Evolutionary conservation across 2,329 filamentous ascomycete species (phyloP).

Genomic region (Amphichorda felina): DNA sequence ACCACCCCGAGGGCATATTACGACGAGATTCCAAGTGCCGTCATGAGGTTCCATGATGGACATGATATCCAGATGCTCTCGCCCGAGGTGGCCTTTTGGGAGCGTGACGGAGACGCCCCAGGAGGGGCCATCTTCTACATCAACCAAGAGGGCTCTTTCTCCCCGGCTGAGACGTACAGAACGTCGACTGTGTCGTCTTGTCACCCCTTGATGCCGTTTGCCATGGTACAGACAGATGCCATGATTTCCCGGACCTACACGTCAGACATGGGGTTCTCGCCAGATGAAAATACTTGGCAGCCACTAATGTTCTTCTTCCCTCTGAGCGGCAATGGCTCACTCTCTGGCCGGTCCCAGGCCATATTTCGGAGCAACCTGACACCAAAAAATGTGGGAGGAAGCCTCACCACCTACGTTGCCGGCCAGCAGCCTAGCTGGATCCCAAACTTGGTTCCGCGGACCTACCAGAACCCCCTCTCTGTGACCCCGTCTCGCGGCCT

Average conservation of each 20-base stretch:
- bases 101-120: neutral
- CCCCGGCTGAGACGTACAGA: neutral
- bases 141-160: neutral
- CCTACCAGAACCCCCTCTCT: conserved; percentile 11
- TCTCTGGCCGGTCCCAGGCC: conserved; percentile 15
- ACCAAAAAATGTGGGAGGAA: too few species aligned
- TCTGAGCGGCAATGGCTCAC: neutral
- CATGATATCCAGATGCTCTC: conserved; percentile 7
- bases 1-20: conserved; percentile 9
- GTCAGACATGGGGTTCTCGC: neutral
- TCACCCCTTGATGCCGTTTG: conserved; percentile 3
- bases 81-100: neutral
- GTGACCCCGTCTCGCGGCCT: conserved; percentile 16
- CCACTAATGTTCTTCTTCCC: conserved; percentile 16
- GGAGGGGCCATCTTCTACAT: conserved; percentile 1
- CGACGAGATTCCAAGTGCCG: conserved; percentile 14
- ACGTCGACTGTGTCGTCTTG: conserved; percentile 2
- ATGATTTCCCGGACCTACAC: neutral
- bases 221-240: conserved; percentile 3
- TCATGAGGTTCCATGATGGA: conserved; percentile 23
- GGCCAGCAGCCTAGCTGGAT: conserved; percentile 23
- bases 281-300: conserved; percentile 9
- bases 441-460: conserved; percentile 19
- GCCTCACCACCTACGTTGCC: conserved; percentile 17
- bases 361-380: conserved; percentile 10